Evolutionary conservation across 2,329 filamentous ascomycete species (phyloP), one percentile per base, ranked within the genome.

Genomic region (Ophiostoma sp.): DNA sequence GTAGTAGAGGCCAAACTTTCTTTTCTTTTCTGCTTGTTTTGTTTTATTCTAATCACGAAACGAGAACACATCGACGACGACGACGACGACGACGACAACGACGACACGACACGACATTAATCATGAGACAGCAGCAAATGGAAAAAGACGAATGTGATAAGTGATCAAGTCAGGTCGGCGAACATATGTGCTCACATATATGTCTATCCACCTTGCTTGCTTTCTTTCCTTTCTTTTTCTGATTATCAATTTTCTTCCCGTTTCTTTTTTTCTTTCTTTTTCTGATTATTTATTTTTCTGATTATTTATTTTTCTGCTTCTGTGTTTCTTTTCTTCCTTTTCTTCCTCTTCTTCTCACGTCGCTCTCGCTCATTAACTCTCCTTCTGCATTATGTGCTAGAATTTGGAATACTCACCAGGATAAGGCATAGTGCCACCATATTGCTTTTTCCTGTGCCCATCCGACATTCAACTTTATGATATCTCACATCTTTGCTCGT

Each of bases 191-290:
- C 27, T 27, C 27, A 27, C 27, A 27, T 27, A 27, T 27, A 27
- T 27, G 27, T 27, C 27, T 27, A 27, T 27, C 27, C 5, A 40
- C 14, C 27, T 36, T 64, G 60, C 6, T 45, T 44, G 66, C 60
- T 65, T 42, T 65, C 45, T 64, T 66, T 58, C 65, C 67, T 58
- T 66, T 27, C 65, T 63, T 47, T 69, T 36, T 66, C 42, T 65
- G 36, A 36, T 44, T 60, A 16, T 52, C n/a, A 5, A 42, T 66
- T 55, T 27, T 67, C 41, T 62, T 65, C 38, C 63, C 38, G 47
- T 42, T 52, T 67, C 66, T 18, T 60, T 38, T 14, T 44, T 45
- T 60, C 58, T 65, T 44, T 38, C 5, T 63, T 44, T n/a, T 36
- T 49, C 63, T n/a, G 62, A 27, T 55, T 55, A 8, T 41, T 47